phyloP scores from a whole-genome alignment of 1,139 yeast species.

The Saccharomyces hybrid region DNA sequence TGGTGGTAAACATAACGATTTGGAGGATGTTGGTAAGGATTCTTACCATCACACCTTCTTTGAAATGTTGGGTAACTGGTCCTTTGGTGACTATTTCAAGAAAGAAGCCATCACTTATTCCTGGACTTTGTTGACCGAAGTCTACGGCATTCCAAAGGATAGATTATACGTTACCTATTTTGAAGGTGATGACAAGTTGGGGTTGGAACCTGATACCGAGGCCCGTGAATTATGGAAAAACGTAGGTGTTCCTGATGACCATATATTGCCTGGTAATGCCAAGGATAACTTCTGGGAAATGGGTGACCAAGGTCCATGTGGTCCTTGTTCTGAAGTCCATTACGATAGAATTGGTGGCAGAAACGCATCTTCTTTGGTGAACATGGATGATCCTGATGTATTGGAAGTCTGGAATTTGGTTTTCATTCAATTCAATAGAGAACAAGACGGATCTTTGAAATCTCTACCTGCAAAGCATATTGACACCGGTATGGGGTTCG shows the following conservation, averaged over 20 bases:
- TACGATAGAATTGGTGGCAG: slow-evolving; percentile 98
- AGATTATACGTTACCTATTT: slow-evolving; percentile 92
- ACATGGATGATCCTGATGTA: slow-evolving; percentile 95
- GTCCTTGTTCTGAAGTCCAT: slow-evolving; percentile 97
- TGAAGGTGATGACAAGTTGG: slow-evolving; percentile 79
- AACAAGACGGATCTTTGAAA: slow-evolving; percentile 69
- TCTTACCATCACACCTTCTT: slow-evolving; percentile 97
- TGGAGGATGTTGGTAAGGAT: slow-evolving; percentile 97
- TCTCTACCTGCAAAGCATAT: slow-evolving; percentile 88
- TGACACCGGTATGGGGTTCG: slow-evolving; percentile 98
- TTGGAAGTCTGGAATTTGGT: slow-evolving; percentile 97
- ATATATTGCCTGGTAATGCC: slow-evolving; percentile 83
- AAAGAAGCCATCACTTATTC: slow-evolving; percentile 82
- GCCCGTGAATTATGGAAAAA: slow-evolving; percentile 82
- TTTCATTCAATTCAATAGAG: slow-evolving; percentile 93
- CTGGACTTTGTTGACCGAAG: slow-evolving; percentile 85
- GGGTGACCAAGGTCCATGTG: slow-evolving; percentile 99
- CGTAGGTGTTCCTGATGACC: slow-evolving; percentile 86
- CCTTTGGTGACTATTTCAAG: slow-evolving; percentile 97
- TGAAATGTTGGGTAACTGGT: slow-evolving; percentile 99
- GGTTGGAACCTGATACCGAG: slow-evolving; percentile 90
- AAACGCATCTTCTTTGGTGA: slow-evolving; percentile 83
- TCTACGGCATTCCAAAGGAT: slow-evolving; percentile 68
- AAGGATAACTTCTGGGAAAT: slow-evolving; percentile 98
- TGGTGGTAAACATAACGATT: slow-evolving; percentile 98